A percentile compares a stretch with the other conserved stretches of the same genome.
Evolutionary conservation across 768 basidiomycete species (phyloP).

Genomic region (Kwoniella sp.): DNA sequence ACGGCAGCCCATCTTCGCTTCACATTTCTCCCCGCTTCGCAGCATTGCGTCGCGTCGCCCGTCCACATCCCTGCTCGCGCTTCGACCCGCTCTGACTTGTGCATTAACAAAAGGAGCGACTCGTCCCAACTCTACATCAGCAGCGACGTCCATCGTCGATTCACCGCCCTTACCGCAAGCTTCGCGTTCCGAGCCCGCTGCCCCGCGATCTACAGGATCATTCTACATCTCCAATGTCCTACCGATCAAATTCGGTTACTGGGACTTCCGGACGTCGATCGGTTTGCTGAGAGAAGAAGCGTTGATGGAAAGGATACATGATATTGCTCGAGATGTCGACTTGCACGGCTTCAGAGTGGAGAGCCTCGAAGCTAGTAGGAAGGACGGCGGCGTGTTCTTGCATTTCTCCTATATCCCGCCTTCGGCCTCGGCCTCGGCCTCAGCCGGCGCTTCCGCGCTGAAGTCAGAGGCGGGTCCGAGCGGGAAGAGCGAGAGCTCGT

Average conservation of each 20-base stretch:
- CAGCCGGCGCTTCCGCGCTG: too few relatives aligned
- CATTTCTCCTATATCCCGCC: conserved; percentile 54
- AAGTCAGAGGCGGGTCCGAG: too few relatives aligned
- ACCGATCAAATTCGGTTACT: conserved; percentile 43
- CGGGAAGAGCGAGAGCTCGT: background rate
- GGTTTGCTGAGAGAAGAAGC: conserved; percentile 45
- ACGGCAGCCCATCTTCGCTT: background rate
- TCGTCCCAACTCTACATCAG: background rate
- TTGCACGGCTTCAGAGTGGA: conserved; percentile 47
- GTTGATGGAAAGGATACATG: conserved; percentile 49
- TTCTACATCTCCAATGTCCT: conserved; percentile 56
- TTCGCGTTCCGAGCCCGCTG: background rate
- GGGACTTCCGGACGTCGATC: conserved; percentile 46
- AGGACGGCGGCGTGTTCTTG: conserved; percentile 53
- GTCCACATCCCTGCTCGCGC: background rate
- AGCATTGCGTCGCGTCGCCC: too few relatives aligned
- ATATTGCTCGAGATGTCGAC: conserved; percentile 43
- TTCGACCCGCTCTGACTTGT: background rate
- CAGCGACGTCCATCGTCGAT: background rate
- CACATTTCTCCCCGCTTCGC: background rate
- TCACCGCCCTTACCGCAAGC: background rate
- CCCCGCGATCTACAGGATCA: conserved; percentile 25
- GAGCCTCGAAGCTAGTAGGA: conserved; percentile 48
- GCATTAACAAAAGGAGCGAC: background rate
- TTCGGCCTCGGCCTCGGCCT: background rate